Base-by-base conservation (phyloP, 306 rosid genomes). In the Lupinus albus region DNA sequence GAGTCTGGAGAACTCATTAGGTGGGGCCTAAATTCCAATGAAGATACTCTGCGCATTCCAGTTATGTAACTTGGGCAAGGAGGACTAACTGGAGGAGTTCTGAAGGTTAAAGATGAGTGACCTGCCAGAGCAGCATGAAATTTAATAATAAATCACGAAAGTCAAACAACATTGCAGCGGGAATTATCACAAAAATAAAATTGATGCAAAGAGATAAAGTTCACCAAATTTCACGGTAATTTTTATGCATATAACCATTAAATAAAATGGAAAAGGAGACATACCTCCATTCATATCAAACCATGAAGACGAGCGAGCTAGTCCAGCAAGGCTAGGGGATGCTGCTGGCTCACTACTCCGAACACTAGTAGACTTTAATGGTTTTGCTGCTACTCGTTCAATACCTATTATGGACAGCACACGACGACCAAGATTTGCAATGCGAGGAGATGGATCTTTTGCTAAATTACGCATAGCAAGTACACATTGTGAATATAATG, bases 21-120 rank as follows among this genome's bases (percentile, higher is more conserved):
- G 76, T 88, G 96, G 68, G 97, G 99, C 77, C 99, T 83, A 69
- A 94, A 88, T 79, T 94, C 99, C 73, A 90, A 81, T 0, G 97
- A 94, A 77, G 80, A 88, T 48, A 94, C 99, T 80, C 99, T 90
- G 17, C 99, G 94, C 80, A 93, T 88, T 81, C 96, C 91, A 16
- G 95, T 68, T 50, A 94, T 77, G 75, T 86, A 88, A 79, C 80
- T 91, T 61, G 91, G 74, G 65, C 95, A 86, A 67, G 99, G 97
- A 81, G 99, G 99, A 70, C 99, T 94, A 67, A 94, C 99, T 52
- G 97, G 99, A 70, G 99, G 97, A 65, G 99, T 94, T 82, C 96
- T 95, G 72, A 90, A 93, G 61, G 93, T 82, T 52, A 89, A 80
- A 47, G 99, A 89, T 77, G 85, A 72, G 67, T 82, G 97, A 77